Conservation (phyloP, 1,284 basidiomycete genomes). For the Meripilus lineatus region DNA sequence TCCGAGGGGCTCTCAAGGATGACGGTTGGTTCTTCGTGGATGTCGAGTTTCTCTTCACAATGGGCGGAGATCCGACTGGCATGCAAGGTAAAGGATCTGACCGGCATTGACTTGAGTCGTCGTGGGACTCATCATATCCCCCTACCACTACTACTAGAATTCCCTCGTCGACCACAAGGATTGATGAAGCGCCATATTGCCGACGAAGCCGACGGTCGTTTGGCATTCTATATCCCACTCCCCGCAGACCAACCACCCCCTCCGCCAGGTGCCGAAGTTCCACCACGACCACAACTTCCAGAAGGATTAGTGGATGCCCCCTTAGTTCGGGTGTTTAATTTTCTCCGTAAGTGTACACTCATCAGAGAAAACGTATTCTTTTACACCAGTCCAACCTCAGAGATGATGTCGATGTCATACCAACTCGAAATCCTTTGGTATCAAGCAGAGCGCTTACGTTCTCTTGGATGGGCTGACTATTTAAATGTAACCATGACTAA, state of each 20-base stretch:
- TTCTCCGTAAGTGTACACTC: constrained; percentile 56
- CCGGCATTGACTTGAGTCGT: constrained; percentile 1
- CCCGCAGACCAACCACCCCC: constrained; percentile 35
- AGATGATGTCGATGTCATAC: constrained; percentile 83
- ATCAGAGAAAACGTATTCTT: background rate
- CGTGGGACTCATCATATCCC: background rate
- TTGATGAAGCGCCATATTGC: constrained; percentile 65
- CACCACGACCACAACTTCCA: constrained; percentile 50
- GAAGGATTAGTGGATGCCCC: constrained; percentile 66
- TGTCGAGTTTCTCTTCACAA: constrained; percentile 71
- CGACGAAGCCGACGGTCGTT: constrained; percentile 63
- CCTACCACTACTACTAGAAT: constrained; percentile 41
- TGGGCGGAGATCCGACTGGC: constrained; percentile 68
- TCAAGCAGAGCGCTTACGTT: constrained; percentile 69
- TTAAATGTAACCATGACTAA: constrained; percentile 58
- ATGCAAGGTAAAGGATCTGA: constrained; percentile 47
- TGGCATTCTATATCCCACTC: constrained; percentile 55
- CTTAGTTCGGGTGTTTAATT: constrained; percentile 75
- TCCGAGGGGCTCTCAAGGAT: constrained; percentile 58
- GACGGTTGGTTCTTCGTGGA: constrained; percentile 83
- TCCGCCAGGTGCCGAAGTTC: constrained; percentile 37
- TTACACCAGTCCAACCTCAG: constrained; percentile 31
- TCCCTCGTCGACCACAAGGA: constrained; percentile 60
- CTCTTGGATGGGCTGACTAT: constrained; percentile 75
- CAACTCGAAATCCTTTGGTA: constrained; percentile 80